Evolutionary conservation across 2,329 filamentous ascomycete genomes (phyloP), one percentile per base, ranked within the genome.

Genomic region (Pseudophaeomoniella oleicola): DNA sequence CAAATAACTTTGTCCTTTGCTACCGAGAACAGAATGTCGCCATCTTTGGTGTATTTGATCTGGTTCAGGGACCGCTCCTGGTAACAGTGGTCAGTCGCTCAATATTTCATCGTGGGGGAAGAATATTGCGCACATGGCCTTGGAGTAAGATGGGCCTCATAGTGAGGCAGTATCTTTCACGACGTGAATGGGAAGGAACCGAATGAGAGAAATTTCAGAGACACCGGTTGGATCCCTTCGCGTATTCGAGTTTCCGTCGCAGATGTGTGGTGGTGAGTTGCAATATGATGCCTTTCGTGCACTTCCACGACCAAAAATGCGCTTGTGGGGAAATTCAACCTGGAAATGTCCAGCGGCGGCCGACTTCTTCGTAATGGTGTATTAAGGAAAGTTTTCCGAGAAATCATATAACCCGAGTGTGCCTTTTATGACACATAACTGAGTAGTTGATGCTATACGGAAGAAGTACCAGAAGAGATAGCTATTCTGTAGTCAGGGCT

Each of bases 61-160:
- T 94, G 86, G 58, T 85, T 94, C 64, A 94, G 74, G 65, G 86
- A 84, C 69, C 86, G 82, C 72, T 93, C 86, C 74, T 79, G 49
- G 36, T 44, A 19, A 37, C 33, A 38, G 41, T 36, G 19, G 32
- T 37, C 27, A 32, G 32, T 30, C 30, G 29, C 22, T 2, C 6
- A 13, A 17, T 17, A 10, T 16, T 19, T 32, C 17, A 19, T 17
- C 15, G 32, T 36, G 34, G 35, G 34, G 30, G 37, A 3, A 15
- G 29, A 30, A 5, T 18, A 16, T 32, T 29, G 62, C 69, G 51
- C 62, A 79, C 78, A 77, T 98, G 90, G 64, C 90, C 90, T 60
- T 85, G 80, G 54, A 98, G 75, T 53, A 98, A 72, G 63, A 94
- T 92, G 57, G 90, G 90, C 70, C 90, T 85, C 90, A 98, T 98